These are phyloP conservation scores for Megacollybia platyphylla DNA, from an alignment of 1,284 basidiomycete species.

Conservation along the genomic window DNA sequence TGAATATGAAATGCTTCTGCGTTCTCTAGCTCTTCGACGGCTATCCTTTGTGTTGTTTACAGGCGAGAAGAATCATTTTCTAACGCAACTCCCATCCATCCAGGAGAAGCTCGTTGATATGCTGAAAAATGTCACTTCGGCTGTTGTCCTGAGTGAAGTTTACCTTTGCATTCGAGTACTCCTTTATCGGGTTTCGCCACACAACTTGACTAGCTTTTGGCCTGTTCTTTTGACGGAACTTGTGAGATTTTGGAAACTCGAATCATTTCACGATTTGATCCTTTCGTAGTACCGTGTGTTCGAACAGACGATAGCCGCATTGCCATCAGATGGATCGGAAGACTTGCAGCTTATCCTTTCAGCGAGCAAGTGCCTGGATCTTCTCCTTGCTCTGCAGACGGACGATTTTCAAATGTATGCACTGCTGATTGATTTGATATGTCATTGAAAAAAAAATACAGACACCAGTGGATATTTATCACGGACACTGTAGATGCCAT, in stretches of 20 bases:
- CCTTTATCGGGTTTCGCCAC: constrained; percentile 82
- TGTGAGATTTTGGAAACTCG: constrained; percentile 27
- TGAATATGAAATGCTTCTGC: constrained; percentile 84
- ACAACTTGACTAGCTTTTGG: constrained; percentile 94
- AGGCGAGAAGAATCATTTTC: constrained; percentile 82
- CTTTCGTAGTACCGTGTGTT: constrained; percentile 56
- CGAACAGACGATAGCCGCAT: constrained; percentile 47
- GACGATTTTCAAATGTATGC: constrained; percentile 95
- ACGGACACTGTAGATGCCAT: constrained; percentile 96
- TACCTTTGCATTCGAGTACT: constrained; percentile 90
- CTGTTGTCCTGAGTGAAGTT: constrained; percentile 86
- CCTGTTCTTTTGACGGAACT: constrained; percentile 91
- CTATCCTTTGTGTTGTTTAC: constrained; percentile 79
- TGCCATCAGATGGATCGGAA: constrained; percentile 72
- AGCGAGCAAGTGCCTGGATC: constrained; percentile 89
- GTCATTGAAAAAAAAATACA: constrained; percentile 21
- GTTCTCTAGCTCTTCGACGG: constrained; percentile 83
- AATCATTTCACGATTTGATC: constrained; percentile 5
- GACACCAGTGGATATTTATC: constrained; percentile 98
- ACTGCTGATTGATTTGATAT: neutral
- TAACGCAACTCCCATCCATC: constrained; percentile 83
- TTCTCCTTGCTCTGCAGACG: constrained; percentile 84
- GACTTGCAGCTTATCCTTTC: constrained; percentile 74
- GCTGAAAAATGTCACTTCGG: constrained; percentile 68
- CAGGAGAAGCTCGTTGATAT: constrained; percentile 97